Percentiles rank a stretch among this genome's conserved stretches.
Conservation (phyloP, 225 moss, liverwort and hornwort species). For the Anthoceros angustus region DNA sequence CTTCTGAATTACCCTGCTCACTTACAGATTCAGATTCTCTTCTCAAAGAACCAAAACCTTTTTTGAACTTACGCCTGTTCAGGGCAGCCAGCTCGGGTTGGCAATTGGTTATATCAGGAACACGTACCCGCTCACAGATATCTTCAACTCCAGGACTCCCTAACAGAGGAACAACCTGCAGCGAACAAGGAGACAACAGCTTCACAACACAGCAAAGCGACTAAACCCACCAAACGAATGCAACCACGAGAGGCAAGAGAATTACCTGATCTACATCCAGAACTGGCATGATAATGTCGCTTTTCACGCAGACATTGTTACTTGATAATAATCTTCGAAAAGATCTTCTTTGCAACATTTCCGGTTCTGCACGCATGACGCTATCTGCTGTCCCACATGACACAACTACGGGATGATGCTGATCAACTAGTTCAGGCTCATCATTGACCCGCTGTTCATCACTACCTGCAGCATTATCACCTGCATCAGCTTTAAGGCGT, state of each 20-base stretch:
- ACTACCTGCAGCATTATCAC: slow-evolving; percentile 1
- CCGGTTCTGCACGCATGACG: neutral
- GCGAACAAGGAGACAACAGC: too few relatives aligned
- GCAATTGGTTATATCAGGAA: neutral
- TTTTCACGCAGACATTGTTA: neutral
- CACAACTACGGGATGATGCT: neutral
- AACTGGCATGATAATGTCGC: neutral
- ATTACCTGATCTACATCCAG: neutral
- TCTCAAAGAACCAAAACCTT: neutral
- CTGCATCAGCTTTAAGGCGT: neutral
- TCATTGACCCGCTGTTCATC: neutral
- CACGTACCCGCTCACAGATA: neutral
- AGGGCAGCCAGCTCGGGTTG: neutral
- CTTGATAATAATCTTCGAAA: neutral
- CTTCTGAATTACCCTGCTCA: neutral
- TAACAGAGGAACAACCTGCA: neutral
- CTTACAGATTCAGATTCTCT: neutral
- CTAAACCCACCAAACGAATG: too few relatives aligned
- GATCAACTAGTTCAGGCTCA: slow-evolving; percentile 1
- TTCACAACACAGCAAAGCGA: too few relatives aligned
- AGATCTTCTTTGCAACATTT: neutral
- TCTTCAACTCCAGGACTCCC: neutral
- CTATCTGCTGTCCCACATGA: neutral
- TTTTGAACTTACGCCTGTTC: neutral
- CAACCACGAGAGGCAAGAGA: neutral